Percentiles rank a stretch among this genome's conserved stretches.
Conservation (phyloP, 352 stramenopile species). For the Phytopythium mirpurense region DNA sequence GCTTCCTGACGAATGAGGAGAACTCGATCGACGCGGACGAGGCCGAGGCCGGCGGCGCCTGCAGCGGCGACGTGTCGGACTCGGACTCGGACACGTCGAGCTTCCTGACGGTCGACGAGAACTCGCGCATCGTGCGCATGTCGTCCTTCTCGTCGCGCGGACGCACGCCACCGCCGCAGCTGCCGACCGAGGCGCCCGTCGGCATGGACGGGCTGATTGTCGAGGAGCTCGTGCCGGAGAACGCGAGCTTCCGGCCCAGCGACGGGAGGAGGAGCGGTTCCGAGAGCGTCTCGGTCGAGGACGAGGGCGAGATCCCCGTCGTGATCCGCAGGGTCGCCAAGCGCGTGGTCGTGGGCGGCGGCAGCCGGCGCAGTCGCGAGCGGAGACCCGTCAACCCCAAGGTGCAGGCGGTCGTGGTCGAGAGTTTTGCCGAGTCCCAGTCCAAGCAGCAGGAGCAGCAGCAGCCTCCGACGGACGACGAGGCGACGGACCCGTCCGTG, state of each 20-base stretch:
- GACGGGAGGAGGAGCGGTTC: neutral
- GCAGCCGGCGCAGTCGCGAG: slow-evolving; percentile 28
- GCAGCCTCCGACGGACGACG: neutral
- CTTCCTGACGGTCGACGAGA: slow-evolving; percentile 40
- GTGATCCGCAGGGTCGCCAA: slow-evolving; percentile 45
- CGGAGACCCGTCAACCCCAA: slow-evolving; percentile 18
- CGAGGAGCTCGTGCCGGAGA: slow-evolving; percentile 43
- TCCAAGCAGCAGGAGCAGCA: slow-evolving; percentile 2
- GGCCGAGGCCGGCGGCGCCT: neutral
- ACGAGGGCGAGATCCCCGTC: slow-evolving; percentile 32
- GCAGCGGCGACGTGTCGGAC: slow-evolving; percentile 19
- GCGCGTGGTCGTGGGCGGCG: slow-evolving; percentile 31
- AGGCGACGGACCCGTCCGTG: neutral
- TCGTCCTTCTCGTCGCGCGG: slow-evolving; percentile 16
- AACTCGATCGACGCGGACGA: slow-evolving; percentile 15
- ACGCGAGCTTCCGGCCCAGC: neutral
- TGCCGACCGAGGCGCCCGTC: slow-evolving; percentile 8
- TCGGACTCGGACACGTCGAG: slow-evolving; percentile 24
- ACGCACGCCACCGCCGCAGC: slow-evolving; percentile 11
- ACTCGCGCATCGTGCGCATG: slow-evolving; percentile 33
- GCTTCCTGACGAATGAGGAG: slow-evolving; percentile 41
- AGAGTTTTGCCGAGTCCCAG: slow-evolving; percentile 24
- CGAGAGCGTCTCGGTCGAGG: slow-evolving; percentile 9
- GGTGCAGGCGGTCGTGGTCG: slow-evolving; percentile 21
- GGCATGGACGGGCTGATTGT: slow-evolving; percentile 42